These are phyloP conservation scores for Leucocoprinus leucothites DNA, from an alignment of 768 basidiomycete species.

Conservation along the genomic window DNA sequence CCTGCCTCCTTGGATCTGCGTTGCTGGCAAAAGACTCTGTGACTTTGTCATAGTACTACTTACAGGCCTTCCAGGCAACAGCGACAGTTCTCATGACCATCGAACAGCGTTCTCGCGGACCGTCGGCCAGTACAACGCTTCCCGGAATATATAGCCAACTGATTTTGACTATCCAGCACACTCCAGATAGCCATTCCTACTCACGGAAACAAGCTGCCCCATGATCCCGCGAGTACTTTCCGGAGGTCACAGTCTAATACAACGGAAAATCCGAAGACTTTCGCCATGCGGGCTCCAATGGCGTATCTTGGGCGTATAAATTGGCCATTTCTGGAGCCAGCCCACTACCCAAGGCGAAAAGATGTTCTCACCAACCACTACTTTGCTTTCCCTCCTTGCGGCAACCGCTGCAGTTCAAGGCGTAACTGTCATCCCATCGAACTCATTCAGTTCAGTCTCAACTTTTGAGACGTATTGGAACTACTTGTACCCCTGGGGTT, in stretches of 20 bases:
- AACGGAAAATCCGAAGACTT: conserved; percentile 10
- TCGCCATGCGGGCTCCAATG: not conserved
- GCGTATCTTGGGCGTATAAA: not conserved
- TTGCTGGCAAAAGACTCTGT: no score
- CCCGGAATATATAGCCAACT: not conserved
- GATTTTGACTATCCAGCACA: not conserved
- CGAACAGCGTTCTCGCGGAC: not conserved
- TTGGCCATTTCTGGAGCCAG: not conserved
- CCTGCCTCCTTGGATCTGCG: no score
- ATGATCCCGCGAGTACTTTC: not conserved
- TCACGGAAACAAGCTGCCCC: not conserved
- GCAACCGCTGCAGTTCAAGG: conserved; percentile 16
- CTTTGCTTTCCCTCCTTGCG: conserved; percentile 13
- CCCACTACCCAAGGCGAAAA: not conserved
- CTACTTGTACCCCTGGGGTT: conserved; percentile 46
- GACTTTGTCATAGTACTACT: no score
- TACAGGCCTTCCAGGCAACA: no score
- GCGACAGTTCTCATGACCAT: not conserved
- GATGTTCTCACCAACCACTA: conserved; percentile 2
- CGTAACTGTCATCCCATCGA: conserved; percentile 37
- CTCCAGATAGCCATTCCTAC: not conserved
- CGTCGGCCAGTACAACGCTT: not conserved
- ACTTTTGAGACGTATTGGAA: conserved; percentile 37
- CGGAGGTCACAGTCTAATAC: not conserved
- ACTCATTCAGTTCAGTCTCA: conserved; percentile 36